Percentiles rank a stretch among this genome's conserved stretches.
These are phyloP conservation scores for Talaromyces nanjingensis DNA, from an alignment of 495 filamentous ascomycete genomes.

Conservation along the genomic window DNA sequence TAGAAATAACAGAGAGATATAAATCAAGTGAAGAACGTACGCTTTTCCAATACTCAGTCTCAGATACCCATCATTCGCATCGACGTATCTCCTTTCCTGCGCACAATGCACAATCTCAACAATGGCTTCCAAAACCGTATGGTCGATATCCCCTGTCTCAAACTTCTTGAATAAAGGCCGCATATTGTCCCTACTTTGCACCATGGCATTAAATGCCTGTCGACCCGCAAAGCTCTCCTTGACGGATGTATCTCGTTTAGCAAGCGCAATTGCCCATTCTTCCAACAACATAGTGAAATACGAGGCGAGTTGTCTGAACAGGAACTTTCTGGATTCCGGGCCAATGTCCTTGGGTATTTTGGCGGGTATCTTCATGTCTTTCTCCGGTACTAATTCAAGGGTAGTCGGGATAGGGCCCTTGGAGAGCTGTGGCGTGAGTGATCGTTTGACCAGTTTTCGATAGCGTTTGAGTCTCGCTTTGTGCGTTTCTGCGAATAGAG, in stretches of 20 bases:
- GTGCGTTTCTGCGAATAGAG: slow-evolving; percentile 81
- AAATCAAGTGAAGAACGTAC: slow-evolving; percentile 23
- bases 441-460: slow-evolving; percentile 44
- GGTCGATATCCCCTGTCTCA: slow-evolving; percentile 69
- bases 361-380: slow-evolving; percentile 74
- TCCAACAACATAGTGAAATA: slow-evolving; percentile 90
- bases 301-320: slow-evolving; percentile 81
- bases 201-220: slow-evolving; percentile 69
- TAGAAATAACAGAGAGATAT: neutral
- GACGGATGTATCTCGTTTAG: slow-evolving; percentile 53
- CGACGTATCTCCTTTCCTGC: slow-evolving; percentile 85
- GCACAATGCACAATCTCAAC: slow-evolving; percentile 91
- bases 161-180: slow-evolving; percentile 84
- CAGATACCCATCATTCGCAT: slow-evolving; percentile 93
- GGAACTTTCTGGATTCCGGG: slow-evolving; percentile 49
- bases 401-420: slow-evolving; percentile 63
- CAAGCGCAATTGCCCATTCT: slow-evolving; percentile 80
- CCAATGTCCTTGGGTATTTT: slow-evolving; percentile 44
- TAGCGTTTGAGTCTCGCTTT: slow-evolving; percentile 61
- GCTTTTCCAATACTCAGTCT: slow-evolving; percentile 94
- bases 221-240: slow-evolving; percentile 70
- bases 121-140: slow-evolving; percentile 71
- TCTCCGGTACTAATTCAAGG: slow-evolving; percentile 67
- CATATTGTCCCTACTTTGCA: slow-evolving; percentile 78
- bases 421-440: slow-evolving; percentile 47